phyloP scores from a whole-genome alignment of 331 rosid genomes.

The Erythrophleum ivorense region DNA sequence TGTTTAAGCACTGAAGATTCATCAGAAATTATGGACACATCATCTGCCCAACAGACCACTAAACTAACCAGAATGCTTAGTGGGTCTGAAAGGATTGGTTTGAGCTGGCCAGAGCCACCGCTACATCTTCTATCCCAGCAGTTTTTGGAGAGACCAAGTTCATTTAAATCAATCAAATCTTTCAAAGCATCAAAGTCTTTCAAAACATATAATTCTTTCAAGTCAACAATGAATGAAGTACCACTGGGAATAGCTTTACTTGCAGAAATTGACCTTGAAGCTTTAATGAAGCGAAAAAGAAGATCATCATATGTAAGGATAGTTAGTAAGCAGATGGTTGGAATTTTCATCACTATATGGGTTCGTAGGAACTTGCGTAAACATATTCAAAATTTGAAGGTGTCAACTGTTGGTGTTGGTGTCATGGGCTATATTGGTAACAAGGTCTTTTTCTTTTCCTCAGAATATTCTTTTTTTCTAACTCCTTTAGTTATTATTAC shows the following conservation, averaged over 20 bases:
- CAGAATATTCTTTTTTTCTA: neutral
- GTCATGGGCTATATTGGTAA: constrained; percentile 98
- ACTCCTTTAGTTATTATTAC: constrained; percentile 1
- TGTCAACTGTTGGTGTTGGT: constrained; percentile 98
- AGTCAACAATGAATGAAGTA: constrained; percentile 58
- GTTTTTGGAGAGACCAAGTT: constrained; percentile 70
- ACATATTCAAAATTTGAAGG: constrained; percentile 89
- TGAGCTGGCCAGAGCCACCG: constrained; percentile 98
- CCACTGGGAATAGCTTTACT: constrained; percentile 57
- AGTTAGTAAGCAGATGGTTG: constrained; percentile 99
- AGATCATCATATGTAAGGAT: constrained; percentile 86
- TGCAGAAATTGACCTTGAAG: constrained; percentile 83
- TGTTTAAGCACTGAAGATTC: constrained; percentile 46
- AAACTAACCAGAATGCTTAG: constrained; percentile 80
- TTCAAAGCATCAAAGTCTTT: constrained; percentile 76
- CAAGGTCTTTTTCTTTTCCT: constrained; percentile 66
- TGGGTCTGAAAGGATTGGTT: constrained; percentile 88
- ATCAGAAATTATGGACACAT: constrained; percentile 48
- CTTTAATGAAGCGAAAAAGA: constrained; percentile 81
- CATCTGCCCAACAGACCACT: constrained; percentile 49
- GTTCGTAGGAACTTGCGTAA: constrained; percentile 91
- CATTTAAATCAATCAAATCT: constrained; percentile 66
- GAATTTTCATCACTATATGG: constrained; percentile 88
- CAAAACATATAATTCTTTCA: constrained; percentile 65
- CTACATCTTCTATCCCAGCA: constrained; percentile 68